These are phyloP conservation scores for Hypoxylon sp. DNA, from an alignment of 2,329 filamentous ascomycete species.

Conservation along the genomic window DNA sequence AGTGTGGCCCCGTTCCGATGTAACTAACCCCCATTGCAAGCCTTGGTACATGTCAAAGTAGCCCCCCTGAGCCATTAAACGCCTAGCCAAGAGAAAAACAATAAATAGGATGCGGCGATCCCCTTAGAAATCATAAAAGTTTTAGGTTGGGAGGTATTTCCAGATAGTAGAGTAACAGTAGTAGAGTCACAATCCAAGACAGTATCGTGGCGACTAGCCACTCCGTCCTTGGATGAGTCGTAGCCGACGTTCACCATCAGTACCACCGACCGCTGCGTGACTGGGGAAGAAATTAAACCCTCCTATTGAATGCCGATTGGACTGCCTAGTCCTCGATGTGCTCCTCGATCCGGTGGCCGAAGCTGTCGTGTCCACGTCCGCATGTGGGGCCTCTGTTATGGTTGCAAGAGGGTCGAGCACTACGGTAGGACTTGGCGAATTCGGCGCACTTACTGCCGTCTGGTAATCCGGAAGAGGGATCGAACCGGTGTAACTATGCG, in stretches of 20 bases:
- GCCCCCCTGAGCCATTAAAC: constrained; percentile 41
- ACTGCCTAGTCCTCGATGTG: constrained; percentile 39
- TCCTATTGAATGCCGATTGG: constrained; percentile 47
- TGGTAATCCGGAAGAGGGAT: constrained; percentile 76
- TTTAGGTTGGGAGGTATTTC: constrained; percentile 22
- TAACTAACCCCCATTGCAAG: constrained; percentile 27
- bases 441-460: constrained; percentile 70
- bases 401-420: constrained; percentile 51
- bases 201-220: constrained; percentile 40
- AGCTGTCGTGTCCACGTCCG: constrained; percentile 14
- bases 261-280: constrained; percentile 46
- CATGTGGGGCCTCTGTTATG: constrained; percentile 47
- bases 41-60: constrained; percentile 30
- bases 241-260: constrained; percentile 51
- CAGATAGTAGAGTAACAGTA: constrained; percentile 38
- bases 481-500: constrained; percentile 65
- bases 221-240: constrained; percentile 49
- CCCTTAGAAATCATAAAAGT: constrained; percentile 22
- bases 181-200: constrained; percentile 20
- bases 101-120: constrained; percentile 30
- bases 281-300: constrained; percentile 51
- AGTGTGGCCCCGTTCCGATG: constrained; percentile 35
- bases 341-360: constrained; percentile 45
- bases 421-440: constrained; percentile 61
- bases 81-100: constrained; percentile 39